Percentiles rank a stretch among this genome's conserved stretches.
phyloP scores from a whole-genome alignment of 441 rosid genomes.

The Syzygium malaccense region DNA sequence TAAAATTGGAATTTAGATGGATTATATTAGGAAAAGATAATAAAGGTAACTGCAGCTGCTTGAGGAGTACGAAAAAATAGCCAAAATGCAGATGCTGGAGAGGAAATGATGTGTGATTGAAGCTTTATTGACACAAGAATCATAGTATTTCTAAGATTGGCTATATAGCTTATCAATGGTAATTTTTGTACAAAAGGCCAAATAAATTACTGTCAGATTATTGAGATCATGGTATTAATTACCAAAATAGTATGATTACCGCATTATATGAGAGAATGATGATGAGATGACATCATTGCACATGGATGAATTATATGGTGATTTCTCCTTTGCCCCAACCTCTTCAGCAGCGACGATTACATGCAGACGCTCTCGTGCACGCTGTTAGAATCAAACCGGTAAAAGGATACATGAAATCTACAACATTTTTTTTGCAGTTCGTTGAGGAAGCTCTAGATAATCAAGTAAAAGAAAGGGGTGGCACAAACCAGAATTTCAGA shows the following conservation, averaged over 20 bases:
- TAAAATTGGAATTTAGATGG: not conserved
- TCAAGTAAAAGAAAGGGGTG: constrained; percentile 5
- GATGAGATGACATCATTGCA: constrained; percentile 69
- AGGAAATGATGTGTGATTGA: not conserved
- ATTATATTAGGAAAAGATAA: not conserved
- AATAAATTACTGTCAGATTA: not conserved
- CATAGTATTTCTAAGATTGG: not conserved
- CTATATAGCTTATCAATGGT: not conserved
- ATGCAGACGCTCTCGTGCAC: constrained; percentile 51
- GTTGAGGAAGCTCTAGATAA: not conserved
- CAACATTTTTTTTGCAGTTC: not conserved
- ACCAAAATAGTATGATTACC: constrained; percentile 36
- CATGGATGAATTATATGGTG: constrained; percentile 68
- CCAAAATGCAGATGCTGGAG: not conserved
- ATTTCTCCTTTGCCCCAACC: constrained; percentile 77
- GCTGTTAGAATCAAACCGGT: constrained; percentile 36
- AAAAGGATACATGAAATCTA: constrained; percentile 1
- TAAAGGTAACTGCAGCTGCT: not conserved
- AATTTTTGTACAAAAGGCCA: not conserved
- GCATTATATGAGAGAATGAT: constrained; percentile 56
- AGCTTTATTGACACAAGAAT: not conserved
- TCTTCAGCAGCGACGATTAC: constrained; percentile 84
- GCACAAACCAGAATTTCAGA: constrained; percentile 55
- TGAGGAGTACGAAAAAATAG: not conserved
- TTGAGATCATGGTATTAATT: not conserved